A percentile compares a stretch with the other conserved stretches of the same genome.
Conservation (phyloP, 1,284 basidiomycete species). For the Moesziomyces antarcticus region DNA sequence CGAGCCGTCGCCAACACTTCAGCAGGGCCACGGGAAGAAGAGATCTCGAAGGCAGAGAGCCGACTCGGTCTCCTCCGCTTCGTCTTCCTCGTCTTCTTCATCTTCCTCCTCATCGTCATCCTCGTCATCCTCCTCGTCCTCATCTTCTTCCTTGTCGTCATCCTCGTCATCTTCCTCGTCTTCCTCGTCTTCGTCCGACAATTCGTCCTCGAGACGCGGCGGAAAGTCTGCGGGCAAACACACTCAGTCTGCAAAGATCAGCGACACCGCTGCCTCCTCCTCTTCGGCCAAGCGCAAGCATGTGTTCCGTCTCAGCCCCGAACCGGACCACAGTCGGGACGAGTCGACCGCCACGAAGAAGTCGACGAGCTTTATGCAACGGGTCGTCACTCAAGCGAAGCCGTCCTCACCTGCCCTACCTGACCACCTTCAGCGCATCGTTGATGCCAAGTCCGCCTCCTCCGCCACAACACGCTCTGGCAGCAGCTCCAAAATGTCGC, state of each 20-base stretch:
- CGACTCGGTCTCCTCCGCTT: neutral
- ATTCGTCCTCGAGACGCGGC: neutral
- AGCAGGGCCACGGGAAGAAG: too few species aligned
- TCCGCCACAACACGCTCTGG: constrained; percentile 1
- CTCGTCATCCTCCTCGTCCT: neutral
- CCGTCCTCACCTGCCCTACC: constrained; percentile 6
- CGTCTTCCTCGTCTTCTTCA: neutral
- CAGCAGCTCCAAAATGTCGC: neutral
- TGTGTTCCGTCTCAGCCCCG: constrained; percentile 28
- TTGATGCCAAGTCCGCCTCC: constrained; percentile 17
- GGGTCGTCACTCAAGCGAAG: constrained; percentile 1
- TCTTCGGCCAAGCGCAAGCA: constrained; percentile 6
- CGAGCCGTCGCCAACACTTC: neutral
- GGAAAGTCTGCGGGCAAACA: neutral
- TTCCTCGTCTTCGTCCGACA: constrained; percentile 20
- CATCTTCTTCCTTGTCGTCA: constrained; percentile 8
- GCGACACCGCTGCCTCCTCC: neutral
- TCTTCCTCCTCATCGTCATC: neutral
- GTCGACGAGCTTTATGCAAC: neutral
- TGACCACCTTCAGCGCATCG: constrained; percentile 23
- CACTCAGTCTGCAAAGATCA: neutral
- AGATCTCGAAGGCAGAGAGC: neutral
- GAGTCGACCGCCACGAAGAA: neutral
- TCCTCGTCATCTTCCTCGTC: constrained; percentile 14
- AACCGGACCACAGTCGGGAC: constrained; percentile 3